These are phyloP conservation scores for Sporobolomyces phaffii DNA, from an alignment of 768 basidiomycete species.

Conservation along the genomic window DNA sequence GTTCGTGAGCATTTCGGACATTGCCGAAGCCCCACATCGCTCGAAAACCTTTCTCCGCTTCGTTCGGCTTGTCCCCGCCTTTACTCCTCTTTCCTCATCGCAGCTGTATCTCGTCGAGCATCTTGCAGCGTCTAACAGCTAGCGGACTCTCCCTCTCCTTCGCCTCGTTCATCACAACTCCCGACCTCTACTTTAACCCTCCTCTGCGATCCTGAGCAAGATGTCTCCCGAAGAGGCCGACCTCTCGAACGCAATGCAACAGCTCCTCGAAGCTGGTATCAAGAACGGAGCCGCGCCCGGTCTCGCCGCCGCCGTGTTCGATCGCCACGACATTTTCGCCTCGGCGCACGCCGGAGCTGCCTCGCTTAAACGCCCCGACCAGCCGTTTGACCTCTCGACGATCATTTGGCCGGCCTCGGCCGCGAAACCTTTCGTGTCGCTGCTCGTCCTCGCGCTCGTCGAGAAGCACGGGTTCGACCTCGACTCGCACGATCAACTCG, in stretches of 20 bases:
- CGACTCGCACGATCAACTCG: constrained; percentile 24
- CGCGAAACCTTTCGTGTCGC: not conserved
- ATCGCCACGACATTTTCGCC: not conserved
- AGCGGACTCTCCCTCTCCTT: not conserved
- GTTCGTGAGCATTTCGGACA: no score
- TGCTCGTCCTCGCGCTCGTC: constrained; percentile 1
- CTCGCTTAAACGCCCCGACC: not conserved
- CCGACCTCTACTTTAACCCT: no score
- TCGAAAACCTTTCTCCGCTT: no score
- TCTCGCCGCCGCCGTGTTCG: constrained; percentile 15
- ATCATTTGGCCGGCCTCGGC: not conserved
- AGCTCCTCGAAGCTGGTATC: constrained; percentile 7
- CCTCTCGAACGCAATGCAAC: not conserved
- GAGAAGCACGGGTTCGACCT: constrained; percentile 21
- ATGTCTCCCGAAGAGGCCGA: not conserved
- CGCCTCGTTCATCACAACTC: no score
- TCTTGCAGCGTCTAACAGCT: no score
- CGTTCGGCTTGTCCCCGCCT: no score
- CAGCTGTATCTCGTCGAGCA: no score
- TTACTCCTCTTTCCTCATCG: no score
- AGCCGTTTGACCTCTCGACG: not conserved
- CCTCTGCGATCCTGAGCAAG: no score
- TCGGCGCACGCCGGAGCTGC: not conserved
- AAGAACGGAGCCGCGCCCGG: constrained; percentile 4
- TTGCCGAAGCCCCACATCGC: no score